Evolutionary conservation across 257 asterid species (phyloP).

Genomic region (Euphrasia confusa): DNA sequence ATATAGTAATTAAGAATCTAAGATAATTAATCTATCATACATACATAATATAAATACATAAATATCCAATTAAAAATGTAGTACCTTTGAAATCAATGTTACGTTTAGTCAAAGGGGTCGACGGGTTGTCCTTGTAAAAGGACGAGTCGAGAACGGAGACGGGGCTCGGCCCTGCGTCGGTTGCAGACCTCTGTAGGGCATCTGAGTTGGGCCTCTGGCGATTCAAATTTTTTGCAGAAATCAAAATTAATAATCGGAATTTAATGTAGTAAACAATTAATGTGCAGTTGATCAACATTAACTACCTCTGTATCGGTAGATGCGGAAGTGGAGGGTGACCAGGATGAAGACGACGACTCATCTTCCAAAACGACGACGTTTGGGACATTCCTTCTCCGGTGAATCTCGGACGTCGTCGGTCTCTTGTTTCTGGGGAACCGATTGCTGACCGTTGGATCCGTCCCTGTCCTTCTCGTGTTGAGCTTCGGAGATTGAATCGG

Average conservation of each 20-base stretch:
- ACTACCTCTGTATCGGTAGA: constrained; percentile 67
- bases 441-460: constrained; percentile 35
- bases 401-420: constrained; percentile 31
- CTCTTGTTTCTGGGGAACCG: constrained; percentile 43
- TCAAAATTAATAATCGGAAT: no score
- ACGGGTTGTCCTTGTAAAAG: constrained; percentile 64
- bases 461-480: constrained; percentile 34
- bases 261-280: neutral
- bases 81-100: constrained; percentile 73
- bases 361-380: constrained; percentile 42
- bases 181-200: constrained; percentile 68
- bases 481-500: constrained; percentile 19
- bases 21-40: no score
- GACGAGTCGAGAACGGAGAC: constrained; percentile 87
- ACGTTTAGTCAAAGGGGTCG: constrained; percentile 71
- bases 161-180: constrained; percentile 76
- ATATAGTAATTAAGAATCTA: no score
- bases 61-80: neutral
- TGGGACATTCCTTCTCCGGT: constrained; percentile 38
- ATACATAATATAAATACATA: no score
- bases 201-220: constrained; percentile 51
- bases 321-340: constrained; percentile 52
- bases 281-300: neutral
- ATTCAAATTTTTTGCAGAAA: neutral
- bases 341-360: constrained; percentile 52